A percentile compares a stretch with the other conserved stretches of the same genome.
Conservation (phyloP, 345 rosid species). For the Toxicodendron radicans region DNA sequence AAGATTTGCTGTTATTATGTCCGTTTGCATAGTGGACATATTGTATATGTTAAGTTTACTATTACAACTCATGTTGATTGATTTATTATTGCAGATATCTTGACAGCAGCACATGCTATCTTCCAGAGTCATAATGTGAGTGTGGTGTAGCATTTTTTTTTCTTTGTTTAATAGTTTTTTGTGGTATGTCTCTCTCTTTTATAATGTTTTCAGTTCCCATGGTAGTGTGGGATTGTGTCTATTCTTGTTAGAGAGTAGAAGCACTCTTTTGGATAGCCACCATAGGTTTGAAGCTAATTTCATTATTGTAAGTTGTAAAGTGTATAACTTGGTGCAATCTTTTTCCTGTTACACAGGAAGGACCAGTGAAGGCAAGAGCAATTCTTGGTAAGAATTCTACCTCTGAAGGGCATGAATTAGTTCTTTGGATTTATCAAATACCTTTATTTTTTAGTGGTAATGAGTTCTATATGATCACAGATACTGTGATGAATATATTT, state of each 20-base stretch:
- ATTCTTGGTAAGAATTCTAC: constrained; percentile 60
- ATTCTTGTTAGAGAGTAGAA: neutral
- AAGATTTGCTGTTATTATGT: neutral
- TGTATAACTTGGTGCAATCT: neutral
- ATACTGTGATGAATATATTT: constrained; percentile 72
- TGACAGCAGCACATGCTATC: constrained; percentile 85
- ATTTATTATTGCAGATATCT: constrained; percentile 60
- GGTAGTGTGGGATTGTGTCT: neutral
- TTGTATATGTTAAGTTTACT: neutral
- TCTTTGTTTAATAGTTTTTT: neutral
- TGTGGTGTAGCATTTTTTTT: constrained; percentile 5
- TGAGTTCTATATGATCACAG: constrained; percentile 40
- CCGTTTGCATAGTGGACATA: neutral
- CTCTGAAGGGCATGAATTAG: constrained; percentile 8
- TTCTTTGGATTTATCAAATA: constrained; percentile 1
- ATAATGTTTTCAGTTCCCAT: neutral
- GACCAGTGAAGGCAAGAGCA: constrained; percentile 64
- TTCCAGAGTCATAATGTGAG: constrained; percentile 83
- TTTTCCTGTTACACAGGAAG: constrained; percentile 58
- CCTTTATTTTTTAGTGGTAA: constrained; percentile 10
- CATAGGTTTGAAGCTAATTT: neutral
- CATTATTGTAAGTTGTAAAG: neutral
- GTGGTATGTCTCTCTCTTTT: neutral
- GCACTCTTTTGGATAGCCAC: neutral
- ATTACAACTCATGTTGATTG: constrained; percentile 18